These are phyloP conservation scores for Trichaptum fuscoviolaceum DNA, from an alignment of 768 basidiomycete genomes.

Conservation along the genomic window DNA sequence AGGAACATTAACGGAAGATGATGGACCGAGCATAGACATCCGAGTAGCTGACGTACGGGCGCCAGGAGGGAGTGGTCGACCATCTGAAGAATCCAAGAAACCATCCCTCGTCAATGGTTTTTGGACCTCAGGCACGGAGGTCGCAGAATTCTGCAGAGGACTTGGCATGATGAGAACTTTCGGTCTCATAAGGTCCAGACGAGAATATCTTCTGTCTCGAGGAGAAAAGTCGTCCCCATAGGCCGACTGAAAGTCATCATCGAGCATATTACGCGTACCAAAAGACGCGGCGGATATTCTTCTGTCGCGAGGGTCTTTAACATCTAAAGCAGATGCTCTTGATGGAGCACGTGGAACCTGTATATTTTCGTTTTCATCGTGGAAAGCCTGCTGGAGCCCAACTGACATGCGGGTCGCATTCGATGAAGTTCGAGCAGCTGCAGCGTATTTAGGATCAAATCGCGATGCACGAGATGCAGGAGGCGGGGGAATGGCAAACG, in stretches of 20 bases:
- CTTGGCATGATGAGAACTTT: constrained; percentile 95
- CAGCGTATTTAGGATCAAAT: constrained; percentile 72
- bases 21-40: constrained; percentile 26
- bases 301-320: constrained; percentile 5
- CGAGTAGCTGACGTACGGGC: constrained; percentile 46
- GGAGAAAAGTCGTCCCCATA: constrained; percentile 27
- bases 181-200: constrained; percentile 75
- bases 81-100: constrained; percentile 62
- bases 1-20: constrained; percentile 28
- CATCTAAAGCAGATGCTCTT: constrained; percentile 4
- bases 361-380: constrained; percentile 5
- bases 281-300: constrained; percentile 38
- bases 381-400: background rate
- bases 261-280: constrained; percentile 60
- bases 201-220: constrained; percentile 61
- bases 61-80: constrained; percentile 72
- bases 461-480: constrained; percentile 57
- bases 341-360: background rate
- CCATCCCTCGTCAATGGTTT: constrained; percentile 41
- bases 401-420: constrained; percentile 25
- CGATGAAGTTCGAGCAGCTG: constrained; percentile 56
- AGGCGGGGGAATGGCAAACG: constrained; percentile 64
- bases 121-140: constrained; percentile 29
- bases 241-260: constrained; percentile 45
- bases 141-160: constrained; percentile 56